Conservation (phyloP, 1,284 basidiomycete genomes). For the Sporisorium exsertum region DNA sequence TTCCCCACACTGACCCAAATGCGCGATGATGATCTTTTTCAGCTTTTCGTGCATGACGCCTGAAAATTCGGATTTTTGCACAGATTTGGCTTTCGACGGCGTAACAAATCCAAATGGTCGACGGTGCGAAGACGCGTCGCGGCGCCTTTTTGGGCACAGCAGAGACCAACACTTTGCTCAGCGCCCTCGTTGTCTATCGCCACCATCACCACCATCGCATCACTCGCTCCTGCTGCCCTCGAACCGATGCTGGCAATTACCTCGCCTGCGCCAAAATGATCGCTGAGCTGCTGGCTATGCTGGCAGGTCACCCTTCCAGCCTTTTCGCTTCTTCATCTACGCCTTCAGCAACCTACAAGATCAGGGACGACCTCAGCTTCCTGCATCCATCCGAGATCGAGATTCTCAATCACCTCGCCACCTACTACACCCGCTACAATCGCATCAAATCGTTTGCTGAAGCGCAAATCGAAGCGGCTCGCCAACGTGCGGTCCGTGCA, state of each 20-base stretch:
- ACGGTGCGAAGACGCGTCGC: slow-evolving; percentile 31
- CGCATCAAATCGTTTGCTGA: slow-evolving; percentile 48
- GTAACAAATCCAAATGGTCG: slow-evolving; percentile 5
- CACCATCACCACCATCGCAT: background rate
- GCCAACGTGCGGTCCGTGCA: slow-evolving; percentile 38
- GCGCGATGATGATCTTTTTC: slow-evolving; percentile 1
- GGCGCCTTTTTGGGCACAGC: slow-evolving; percentile 7
- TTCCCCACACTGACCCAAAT: slow-evolving; percentile 5
- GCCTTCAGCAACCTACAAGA: slow-evolving; percentile 15
- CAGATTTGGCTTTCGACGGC: background rate
- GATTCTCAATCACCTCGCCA: slow-evolving; percentile 48
- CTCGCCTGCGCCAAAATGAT: slow-evolving; percentile 21
- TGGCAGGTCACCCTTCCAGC: slow-evolving; percentile 52
- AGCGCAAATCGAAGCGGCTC: slow-evolving; percentile 39
- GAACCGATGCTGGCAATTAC: background rate
- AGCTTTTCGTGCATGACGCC: slow-evolving; percentile 2
- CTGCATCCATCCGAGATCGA: slow-evolving; percentile 47
- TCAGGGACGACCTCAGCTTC: slow-evolving; percentile 39
- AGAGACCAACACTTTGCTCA: slow-evolving; percentile 31
- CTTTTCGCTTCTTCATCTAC: slow-evolving; percentile 46
- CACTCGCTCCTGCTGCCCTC: background rate
- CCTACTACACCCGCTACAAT: slow-evolving; percentile 37
- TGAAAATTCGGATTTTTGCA: background rate
- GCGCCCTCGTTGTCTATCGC: background rate
- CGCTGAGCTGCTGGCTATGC: slow-evolving; percentile 49